phyloP scores from a whole-genome alignment of 805 yeast species.

The Candida michaelii region DNA sequence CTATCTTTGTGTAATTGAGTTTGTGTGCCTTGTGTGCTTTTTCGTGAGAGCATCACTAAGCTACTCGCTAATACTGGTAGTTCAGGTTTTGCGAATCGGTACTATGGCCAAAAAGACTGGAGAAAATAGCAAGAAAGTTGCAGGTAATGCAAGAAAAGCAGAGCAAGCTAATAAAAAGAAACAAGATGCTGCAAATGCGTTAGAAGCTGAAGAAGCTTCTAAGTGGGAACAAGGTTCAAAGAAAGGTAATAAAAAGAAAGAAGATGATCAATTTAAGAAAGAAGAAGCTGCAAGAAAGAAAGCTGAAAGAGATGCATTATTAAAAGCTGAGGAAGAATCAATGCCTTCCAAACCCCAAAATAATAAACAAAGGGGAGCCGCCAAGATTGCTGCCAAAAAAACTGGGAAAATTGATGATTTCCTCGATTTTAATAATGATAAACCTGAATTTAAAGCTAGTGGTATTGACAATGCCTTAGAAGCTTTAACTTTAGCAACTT shows the following conservation, averaged over 20 bases:
- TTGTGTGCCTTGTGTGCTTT: too few species aligned
- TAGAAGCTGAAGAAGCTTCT: slow-evolving; percentile 55
- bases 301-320: slow-evolving; percentile 73
- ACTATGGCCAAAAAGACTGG: slow-evolving; percentile 50
- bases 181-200: slow-evolving; percentile 46
- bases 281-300: slow-evolving; percentile 77
- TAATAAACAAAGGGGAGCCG: slow-evolving; percentile 64
- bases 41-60: too few species aligned
- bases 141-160: slow-evolving; percentile 67
- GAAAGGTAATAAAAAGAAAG: slow-evolving; percentile 67
- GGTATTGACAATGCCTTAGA: slow-evolving; percentile 79
- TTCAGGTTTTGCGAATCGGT: slow-evolving; percentile 1
- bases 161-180: slow-evolving; percentile 60
- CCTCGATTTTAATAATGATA: slow-evolving; percentile 50
- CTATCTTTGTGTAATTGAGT: too few species aligned
- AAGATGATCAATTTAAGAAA: slow-evolving; percentile 63
- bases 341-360: slow-evolving; percentile 56
- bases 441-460: slow-evolving; percentile 59
- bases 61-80: too few species aligned
- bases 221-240: slow-evolving; percentile 75
- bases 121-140: slow-evolving; percentile 56
- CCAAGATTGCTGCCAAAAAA: slow-evolving; percentile 60
- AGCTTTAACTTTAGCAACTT: slow-evolving; percentile 63
- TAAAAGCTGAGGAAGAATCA: slow-evolving; percentile 64
- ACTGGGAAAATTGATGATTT: slow-evolving; percentile 69